Evolutionary conservation across 1,284 basidiomycete genomes (phyloP), one percentile per base, ranked within the genome.

Genomic region (Hypsizygus ulmarius): DNA sequence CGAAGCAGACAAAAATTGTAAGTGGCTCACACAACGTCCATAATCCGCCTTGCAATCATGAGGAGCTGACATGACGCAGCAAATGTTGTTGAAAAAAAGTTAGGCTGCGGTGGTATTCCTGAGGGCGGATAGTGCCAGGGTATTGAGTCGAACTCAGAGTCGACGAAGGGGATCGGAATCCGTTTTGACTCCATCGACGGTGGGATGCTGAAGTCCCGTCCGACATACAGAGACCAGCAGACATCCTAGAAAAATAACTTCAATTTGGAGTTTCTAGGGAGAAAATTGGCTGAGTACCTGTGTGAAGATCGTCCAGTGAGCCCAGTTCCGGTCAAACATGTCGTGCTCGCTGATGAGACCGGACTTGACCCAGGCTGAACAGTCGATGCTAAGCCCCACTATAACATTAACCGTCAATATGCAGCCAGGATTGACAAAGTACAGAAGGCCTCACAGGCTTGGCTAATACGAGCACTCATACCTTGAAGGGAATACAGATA

Each of bases 301-400:
- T 39, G 71, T 68, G 58, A 76, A 79, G 4, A 74, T 75, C 7
- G 72, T 71, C 78, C 78, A 80, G 53, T 77, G 73, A 1, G 71
- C 71, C 77, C 78, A 80, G 56, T 79, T 73, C 18, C 81, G 72
- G 50, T 77, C 77, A n/a, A 75, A 63, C 64, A 73, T 73, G 46
- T 79, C 78, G 5, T 74, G 64, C 29, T 72, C 66, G 10, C 71
- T 70, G 52, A 81, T 78, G 11, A 73, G 64, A 1, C 74, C 77
- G 0, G 69, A 66, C 49, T 72, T 71, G 29, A 79, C 79, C 78
- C 77, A 81, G 10, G 72, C 67, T 10, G 75, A 73, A 52, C 78
- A 78, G 54, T 84, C 80, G 18, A 82, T 71, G 45, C 69, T 73
- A 9, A 84, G 67, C 9, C 81, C 82, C 44, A 83, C 79, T 81